Evolutionary conservation across 805 yeast genomes (phyloP).

Genomic region (Jamesozyma lodderae): DNA sequence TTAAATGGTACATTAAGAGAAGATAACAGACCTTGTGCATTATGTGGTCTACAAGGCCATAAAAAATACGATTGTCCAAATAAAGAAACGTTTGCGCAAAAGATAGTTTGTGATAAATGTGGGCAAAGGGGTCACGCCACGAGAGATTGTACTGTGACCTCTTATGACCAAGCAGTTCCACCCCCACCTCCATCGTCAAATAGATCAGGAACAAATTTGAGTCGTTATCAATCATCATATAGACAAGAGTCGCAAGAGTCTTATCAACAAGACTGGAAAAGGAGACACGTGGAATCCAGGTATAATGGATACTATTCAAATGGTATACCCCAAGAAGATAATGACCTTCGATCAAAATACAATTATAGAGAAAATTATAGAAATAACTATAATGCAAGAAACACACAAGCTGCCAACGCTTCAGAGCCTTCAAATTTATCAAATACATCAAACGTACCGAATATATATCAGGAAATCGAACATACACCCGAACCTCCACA

Average conservation of each 20-base stretch:
- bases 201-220: not conserved
- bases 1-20: slow-evolving; percentile 91
- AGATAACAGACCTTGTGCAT: slow-evolving; percentile 54
- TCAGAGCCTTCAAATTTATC: not conserved
- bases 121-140: slow-evolving; percentile 82
- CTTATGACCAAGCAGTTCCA: slow-evolving; percentile 5
- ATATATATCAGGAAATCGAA: not conserved
- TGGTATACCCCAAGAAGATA: not conserved
- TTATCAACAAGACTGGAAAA: not conserved
- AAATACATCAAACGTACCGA: not conserved
- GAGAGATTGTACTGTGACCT: slow-evolving; percentile 54
- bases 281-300: not conserved
- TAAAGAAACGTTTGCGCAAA: slow-evolving; percentile 41
- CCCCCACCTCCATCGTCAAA: not conserved
- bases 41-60: slow-evolving; percentile 62
- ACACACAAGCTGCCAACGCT: not conserved
- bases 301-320: not conserved
- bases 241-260: not conserved
- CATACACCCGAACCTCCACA: not conserved
- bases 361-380: not conserved
- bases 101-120: slow-evolving; percentile 65
- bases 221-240: not conserved
- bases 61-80: slow-evolving; percentile 56
- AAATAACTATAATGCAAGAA: not conserved
- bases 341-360: not conserved